Evolutionary conservation across 768 basidiomycete species (phyloP).

Genomic region (Mycena belliarum): DNA sequence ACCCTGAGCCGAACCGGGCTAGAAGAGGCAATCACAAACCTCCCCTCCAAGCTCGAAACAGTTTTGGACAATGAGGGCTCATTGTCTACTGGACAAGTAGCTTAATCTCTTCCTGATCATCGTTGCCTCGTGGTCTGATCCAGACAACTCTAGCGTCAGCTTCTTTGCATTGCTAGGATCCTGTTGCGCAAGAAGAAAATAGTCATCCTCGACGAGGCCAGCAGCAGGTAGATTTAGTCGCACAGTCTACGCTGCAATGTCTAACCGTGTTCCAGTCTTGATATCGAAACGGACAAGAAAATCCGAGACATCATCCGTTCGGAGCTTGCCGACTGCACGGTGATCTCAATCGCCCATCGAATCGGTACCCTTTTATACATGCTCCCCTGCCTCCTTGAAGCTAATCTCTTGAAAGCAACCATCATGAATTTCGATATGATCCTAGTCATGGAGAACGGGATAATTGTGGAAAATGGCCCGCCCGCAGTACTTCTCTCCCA

Average conservation of each 20-base stretch:
- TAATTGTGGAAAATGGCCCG: constrained; percentile 2
- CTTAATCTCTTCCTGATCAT: not conserved
- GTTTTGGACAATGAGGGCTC: constrained; percentile 8
- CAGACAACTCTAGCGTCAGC: not conserved
- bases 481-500: constrained; percentile 2
- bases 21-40: not conserved
- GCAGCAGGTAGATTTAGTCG: constrained; percentile 8
- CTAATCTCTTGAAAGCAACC: not conserved
- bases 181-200: constrained; percentile 5
- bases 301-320: constrained; percentile 14
- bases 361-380: no score
- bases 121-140: not conserved
- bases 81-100: constrained; percentile 6
- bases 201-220: constrained; percentile 16
- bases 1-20: not conserved
- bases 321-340: constrained; percentile 8
- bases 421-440: constrained; percentile 18
- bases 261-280: not conserved
- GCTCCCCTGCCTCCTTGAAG: no score
- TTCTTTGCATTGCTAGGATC: constrained; percentile 12
- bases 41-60: constrained; percentile 8
- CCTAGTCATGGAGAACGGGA: constrained; percentile 15
- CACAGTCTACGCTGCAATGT: no score
- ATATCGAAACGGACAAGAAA: constrained; percentile 10
- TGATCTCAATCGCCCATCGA: constrained; percentile 16